Base-by-base conservation (phyloP, 768 basidiomycete species). In the Xanthoconium stramineum region DNA sequence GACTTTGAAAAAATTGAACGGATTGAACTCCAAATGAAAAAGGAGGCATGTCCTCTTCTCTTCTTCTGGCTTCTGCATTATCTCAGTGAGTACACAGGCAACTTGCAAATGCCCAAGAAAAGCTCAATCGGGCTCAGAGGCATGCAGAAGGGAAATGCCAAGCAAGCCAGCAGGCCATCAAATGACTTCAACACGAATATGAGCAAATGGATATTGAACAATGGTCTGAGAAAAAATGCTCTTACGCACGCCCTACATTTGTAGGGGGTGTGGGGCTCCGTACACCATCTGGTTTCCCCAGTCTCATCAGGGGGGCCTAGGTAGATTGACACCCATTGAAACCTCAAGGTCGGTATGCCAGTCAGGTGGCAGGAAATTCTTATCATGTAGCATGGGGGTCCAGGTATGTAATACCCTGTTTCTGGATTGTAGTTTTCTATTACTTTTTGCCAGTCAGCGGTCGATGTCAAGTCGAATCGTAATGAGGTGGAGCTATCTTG, bases 121-220 rank as follows among this genome's bases (percentile, higher is more conserved):
- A 92, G 70, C 79, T 94, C 10, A 83, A 88, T 53, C 83, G 90
- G 29, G 87, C 89, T 1, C 85, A 90, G 65, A 79, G 81, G 57
- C 87, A 89, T 59, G 86, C 86, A 7, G 88, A 90, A 69, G 92
- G 94, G 54, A 89, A 89, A 69, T 84, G 87, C 52, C 64, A 77
- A 13, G 80, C 85, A n/a, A 87, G 83, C 62, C 85, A 87, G 58
- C 78, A 82, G 57, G 87, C 84, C 8, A 85, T 94, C 53, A 85
- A 88, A 49, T 80, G 84, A 13, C 76, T 96, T 19, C 85, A 92
- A 66, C 78, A 74, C 37, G 89, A 94, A 71, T 92, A 90, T 66
- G 84, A 88, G 45, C 79, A 86, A 59, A 91, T 92, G 88, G 82
- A 80, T 15, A 61, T 82, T 15, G 90, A 90, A 65, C 78, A 91